Evolutionary conservation across 441 rosid genomes (phyloP).

Genomic region (Biscutella auriculata): DNA sequence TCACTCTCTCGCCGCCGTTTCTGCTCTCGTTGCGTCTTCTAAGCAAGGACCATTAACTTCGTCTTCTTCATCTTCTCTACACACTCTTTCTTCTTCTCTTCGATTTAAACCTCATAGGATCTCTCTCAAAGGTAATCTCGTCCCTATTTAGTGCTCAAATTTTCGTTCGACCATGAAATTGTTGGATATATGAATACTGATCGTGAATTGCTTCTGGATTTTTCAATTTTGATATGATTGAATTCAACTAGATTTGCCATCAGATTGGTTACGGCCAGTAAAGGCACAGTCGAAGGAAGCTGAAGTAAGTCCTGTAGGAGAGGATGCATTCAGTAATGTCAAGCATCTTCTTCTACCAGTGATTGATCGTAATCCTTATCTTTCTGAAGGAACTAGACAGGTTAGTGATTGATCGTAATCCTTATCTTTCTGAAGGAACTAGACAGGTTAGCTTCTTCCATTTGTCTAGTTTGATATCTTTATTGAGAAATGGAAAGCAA

Average conservation of each 20-base stretch:
- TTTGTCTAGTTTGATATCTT: neutral
- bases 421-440: conserved; percentile 82
- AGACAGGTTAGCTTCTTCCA: conserved; percentile 35
- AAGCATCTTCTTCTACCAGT: conserved; percentile 80
- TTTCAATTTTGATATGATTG: no score
- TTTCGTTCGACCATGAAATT: no score
- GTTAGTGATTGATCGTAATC: conserved; percentile 65
- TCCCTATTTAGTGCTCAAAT: no score
- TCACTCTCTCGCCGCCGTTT: conserved; percentile 38
- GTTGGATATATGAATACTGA: no score
- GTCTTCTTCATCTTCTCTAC: conserved; percentile 12
- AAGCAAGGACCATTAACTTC: conserved; percentile 10
- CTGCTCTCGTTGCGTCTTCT: conserved; percentile 21
- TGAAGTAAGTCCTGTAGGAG: conserved; percentile 34
- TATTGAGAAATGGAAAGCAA: neutral
- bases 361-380: conserved; percentile 70
- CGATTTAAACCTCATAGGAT: conserved; percentile 23
- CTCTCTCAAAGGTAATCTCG: conserved; percentile 24
- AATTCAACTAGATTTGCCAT: no score
- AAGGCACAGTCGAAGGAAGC: conserved; percentile 50
- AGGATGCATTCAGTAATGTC: conserved; percentile 48
- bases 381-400: conserved; percentile 89
- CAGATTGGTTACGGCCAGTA: no score
- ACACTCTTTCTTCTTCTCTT: no score
- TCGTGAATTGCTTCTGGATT: no score